These are phyloP conservation scores for Xylogone sp. DNA, from an alignment of 2,329 filamentous ascomycete genomes.

Conservation along the genomic window DNA sequence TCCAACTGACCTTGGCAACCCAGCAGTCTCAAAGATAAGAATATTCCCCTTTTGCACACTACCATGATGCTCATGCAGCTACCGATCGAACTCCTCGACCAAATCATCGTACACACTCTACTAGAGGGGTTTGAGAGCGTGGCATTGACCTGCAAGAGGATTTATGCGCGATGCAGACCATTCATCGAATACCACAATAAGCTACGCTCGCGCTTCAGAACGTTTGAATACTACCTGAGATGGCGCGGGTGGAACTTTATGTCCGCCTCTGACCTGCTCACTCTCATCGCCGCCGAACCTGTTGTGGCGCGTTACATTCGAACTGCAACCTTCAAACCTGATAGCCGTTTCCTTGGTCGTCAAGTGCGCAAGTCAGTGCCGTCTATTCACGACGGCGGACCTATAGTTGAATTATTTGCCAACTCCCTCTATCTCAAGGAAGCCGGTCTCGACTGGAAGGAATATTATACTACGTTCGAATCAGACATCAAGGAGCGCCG, in stretches of 20 bases:
- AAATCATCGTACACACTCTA: conserved; percentile 6
- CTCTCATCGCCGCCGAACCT: conserved; percentile 7
- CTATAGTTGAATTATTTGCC: conserved; percentile 5
- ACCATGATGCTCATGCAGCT: conserved; percentile 1
- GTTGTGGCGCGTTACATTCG: conserved; percentile 8
- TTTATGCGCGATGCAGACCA: conserved; percentile 6
- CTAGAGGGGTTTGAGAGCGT: conserved; percentile 8
- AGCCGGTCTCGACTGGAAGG: conserved; percentile 8
- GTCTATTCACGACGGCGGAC: conserved; percentile 3
- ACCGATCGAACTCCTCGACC: conserved; percentile 5
- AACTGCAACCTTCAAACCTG: conserved; percentile 3
- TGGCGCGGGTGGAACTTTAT: background rate
- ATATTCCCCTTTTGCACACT: too few species aligned
- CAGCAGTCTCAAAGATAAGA: too few species aligned
- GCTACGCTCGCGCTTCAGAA: conserved; percentile 3
- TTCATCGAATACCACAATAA: conserved; percentile 6
- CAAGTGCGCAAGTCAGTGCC: conserved; percentile 4
- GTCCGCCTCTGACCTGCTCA: conserved; percentile 4
- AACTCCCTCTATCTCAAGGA: conserved; percentile 5
- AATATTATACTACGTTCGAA: conserved; percentile 3
- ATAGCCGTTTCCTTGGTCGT: background rate
- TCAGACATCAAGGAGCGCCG: conserved; percentile 2
- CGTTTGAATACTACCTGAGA: conserved; percentile 1
- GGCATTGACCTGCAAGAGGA: conserved; percentile 6
- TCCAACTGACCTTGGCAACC: too few species aligned